Evolutionary conservation across 75 land plant genomes (phyloP).

Genomic region (Pseudotsuga menziesii): DNA sequence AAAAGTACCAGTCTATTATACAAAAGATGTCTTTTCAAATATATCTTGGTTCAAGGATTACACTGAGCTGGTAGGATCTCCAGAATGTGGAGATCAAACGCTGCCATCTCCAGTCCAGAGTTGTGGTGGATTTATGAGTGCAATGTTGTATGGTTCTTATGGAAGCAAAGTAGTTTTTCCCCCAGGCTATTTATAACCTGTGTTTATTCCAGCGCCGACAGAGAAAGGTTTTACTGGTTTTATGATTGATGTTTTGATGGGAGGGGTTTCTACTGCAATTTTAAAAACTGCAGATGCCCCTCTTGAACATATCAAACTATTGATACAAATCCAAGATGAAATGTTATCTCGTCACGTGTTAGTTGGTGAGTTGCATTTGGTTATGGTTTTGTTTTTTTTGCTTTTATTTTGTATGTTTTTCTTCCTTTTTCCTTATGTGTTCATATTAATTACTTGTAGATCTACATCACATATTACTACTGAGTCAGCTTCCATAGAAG

Average conservation of each 20-base stretch:
- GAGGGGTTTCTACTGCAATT: slow-evolving; percentile 67
- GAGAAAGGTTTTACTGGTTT: slow-evolving; percentile 5
- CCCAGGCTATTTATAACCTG: neutral
- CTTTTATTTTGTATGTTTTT: too few relatives aligned
- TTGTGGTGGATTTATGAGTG: neutral
- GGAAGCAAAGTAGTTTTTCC: neutral
- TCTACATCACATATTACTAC: too few relatives aligned
- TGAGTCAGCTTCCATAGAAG: too few relatives aligned
- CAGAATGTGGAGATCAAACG: neutral
- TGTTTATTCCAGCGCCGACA: too few relatives aligned
- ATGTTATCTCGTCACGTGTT: too few relatives aligned
- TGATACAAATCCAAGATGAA: slow-evolving; percentile 36
- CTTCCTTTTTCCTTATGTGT: too few relatives aligned
- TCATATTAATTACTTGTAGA: too few relatives aligned
- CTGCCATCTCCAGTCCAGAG: neutral
- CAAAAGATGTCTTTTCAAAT: neutral
- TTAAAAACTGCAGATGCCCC: slow-evolving; percentile 61
- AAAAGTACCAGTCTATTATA: neutral
- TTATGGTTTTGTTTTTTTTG: too few relatives aligned
- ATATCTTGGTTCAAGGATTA: neutral
- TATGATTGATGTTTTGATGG: slow-evolving; percentile 60
- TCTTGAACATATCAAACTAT: slow-evolving; percentile 62
- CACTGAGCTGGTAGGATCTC: neutral
- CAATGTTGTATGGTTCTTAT: too few relatives aligned
- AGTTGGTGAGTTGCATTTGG: too few relatives aligned